phyloP scores from a whole-genome alignment of 495 filamentous ascomycete genomes.

The Aspergillus carlsbadensis region DNA sequence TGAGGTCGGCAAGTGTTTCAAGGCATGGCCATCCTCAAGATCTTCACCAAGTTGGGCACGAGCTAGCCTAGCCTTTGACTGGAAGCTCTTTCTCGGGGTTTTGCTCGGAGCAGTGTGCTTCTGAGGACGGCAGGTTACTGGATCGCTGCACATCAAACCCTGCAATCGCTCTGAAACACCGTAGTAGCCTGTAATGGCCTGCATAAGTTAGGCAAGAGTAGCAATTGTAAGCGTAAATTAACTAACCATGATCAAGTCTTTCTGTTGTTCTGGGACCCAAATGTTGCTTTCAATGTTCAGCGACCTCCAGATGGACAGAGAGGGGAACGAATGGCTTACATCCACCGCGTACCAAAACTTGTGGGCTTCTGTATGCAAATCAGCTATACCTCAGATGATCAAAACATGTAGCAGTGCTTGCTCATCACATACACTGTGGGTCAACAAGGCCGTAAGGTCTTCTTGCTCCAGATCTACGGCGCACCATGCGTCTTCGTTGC shows the following conservation, averaged over 20 bases:
- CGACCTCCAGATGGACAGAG: not conserved
- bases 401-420: not conserved
- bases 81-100: constrained; percentile 17
- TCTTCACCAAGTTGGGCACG: constrained; percentile 25
- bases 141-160: constrained; percentile 63
- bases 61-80: constrained; percentile 11
- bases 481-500: constrained; percentile 59
- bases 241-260: constrained; percentile 47
- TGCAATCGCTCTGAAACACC: constrained; percentile 66
- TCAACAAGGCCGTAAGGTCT: constrained; percentile 43
- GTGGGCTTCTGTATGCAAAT: constrained; percentile 30
- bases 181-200: constrained; percentile 52
- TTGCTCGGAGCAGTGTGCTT: constrained; percentile 12
- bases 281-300: constrained; percentile 52
- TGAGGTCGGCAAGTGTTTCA: constrained; percentile 26
- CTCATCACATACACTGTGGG: constrained; percentile 29
- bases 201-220: not conserved
- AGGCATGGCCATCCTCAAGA: constrained; percentile 32
- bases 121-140: constrained; percentile 28
- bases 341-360: constrained; percentile 61
- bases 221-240: not conserved
- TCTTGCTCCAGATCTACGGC: constrained; percentile 54
- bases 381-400: not conserved
- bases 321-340: constrained; percentile 45
- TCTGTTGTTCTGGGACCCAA: constrained; percentile 67